These are phyloP conservation scores for Emiliania huxleyi DNA, from an alignment of 78 protist species.

Conservation along the genomic window DNA sequence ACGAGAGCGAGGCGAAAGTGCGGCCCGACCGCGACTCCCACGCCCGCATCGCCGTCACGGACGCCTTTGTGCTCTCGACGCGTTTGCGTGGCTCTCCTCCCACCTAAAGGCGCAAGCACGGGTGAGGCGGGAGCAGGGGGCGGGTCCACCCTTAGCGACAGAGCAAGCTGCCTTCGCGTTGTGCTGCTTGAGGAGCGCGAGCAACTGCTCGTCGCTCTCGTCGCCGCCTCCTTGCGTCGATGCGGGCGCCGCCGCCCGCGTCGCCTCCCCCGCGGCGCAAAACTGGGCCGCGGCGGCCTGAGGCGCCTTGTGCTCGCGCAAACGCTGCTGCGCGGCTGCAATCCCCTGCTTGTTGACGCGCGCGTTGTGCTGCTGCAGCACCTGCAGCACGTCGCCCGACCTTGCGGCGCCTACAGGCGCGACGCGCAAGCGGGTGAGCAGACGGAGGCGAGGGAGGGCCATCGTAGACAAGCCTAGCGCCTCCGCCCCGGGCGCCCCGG, in stretches of 20 bases:
- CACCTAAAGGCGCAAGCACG: no score
- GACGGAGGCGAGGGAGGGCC: no score
- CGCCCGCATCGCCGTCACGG: not conserved
- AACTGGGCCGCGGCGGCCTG: not conserved
- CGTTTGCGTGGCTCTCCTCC: not conserved
- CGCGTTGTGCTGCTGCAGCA: not conserved
- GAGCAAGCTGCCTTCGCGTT: no score
- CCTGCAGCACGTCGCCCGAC: no score
- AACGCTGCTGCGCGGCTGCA: not conserved
- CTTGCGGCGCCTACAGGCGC: no score
- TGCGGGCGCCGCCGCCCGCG: not conserved
- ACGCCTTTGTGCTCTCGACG: not conserved
- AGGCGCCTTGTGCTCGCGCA: not conserved
- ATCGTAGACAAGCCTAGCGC: no score
- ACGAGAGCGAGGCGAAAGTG: not conserved
- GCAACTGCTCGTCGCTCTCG: not conserved
- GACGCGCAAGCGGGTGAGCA: no score
- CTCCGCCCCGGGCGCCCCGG: no score
- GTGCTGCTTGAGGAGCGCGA: not conserved
- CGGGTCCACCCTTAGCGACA: no score
- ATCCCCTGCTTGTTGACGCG: not conserved
- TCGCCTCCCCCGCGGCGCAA: not conserved
- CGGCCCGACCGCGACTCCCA: not conserved
- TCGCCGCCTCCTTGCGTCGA: not conserved
- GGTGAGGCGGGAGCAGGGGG: no score